Conservation (phyloP, 2,329 filamentous ascomycete genomes). For the Coniochaeta ligniaria region DNA sequence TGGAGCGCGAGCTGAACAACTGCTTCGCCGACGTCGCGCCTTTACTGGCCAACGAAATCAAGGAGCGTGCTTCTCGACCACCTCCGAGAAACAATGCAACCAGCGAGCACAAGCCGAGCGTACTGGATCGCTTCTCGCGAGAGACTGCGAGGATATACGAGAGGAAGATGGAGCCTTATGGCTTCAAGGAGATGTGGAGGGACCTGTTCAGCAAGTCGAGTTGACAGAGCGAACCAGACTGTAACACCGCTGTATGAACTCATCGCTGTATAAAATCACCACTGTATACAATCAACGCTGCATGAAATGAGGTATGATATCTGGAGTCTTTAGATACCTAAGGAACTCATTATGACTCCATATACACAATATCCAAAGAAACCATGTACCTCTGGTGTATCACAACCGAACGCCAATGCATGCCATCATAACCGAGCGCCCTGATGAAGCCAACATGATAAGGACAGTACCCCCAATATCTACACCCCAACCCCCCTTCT, state of each 20-base stretch:
- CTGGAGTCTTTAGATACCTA: not conserved
- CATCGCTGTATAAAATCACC: too few relatives aligned
- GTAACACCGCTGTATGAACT: not conserved
- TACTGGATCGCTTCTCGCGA: slow-evolving; percentile 55
- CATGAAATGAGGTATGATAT: too few relatives aligned
- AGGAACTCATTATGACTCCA: not conserved
- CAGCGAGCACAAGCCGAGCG: slow-evolving; percentile 21
- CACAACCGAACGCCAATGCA: not conserved
- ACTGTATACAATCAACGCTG: too few relatives aligned
- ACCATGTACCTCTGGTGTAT: not conserved
- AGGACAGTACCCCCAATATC: not conserved
- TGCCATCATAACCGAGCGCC: not conserved
- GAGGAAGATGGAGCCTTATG: slow-evolving; percentile 68
- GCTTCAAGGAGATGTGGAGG: slow-evolving; percentile 82
- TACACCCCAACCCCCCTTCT: not conserved
- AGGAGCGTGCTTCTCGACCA: slow-evolving; percentile 52
- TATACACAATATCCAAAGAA: not conserved
- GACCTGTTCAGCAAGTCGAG: slow-evolving; percentile 50
- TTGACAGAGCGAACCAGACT: not conserved
- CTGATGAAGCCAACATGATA: not conserved
- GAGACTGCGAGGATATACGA: slow-evolving; percentile 63
- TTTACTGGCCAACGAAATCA: slow-evolving; percentile 63
- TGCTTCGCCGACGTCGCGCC: slow-evolving; percentile 88
- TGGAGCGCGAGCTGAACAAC: slow-evolving; percentile 71
- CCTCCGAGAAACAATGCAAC: slow-evolving; percentile 19